phyloP scores from a whole-genome alignment of 257 asterid species.

The Haberlea rhodopensis region DNA sequence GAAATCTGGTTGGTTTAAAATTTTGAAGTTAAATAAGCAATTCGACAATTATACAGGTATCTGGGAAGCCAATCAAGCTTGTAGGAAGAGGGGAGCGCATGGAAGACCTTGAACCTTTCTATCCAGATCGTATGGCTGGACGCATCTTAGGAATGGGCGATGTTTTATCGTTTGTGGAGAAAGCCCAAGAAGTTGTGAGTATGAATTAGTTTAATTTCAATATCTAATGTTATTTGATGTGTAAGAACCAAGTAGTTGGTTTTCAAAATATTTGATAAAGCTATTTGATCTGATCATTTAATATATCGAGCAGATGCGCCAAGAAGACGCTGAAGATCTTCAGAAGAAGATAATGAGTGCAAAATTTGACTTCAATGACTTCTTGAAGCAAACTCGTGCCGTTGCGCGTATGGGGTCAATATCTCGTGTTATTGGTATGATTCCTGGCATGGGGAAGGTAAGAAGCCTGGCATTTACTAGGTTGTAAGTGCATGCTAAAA shows the following conservation, averaged over 20 bases:
- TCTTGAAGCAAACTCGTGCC: constrained; percentile 93
- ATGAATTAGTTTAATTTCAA: constrained; percentile 16
- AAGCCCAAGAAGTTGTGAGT: constrained; percentile 98
- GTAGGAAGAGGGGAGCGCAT: constrained; percentile 99
- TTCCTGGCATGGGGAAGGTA: constrained; percentile 99
- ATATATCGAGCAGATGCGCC: constrained; percentile 61
- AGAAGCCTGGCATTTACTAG: constrained; percentile 15
- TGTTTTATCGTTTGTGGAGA: constrained; percentile 95
- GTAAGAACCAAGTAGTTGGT: background rate
- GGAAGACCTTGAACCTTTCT: constrained; percentile 99
- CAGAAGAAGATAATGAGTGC: constrained; percentile 98
- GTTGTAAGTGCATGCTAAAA: background rate
- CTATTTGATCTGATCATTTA: constrained; percentile 14
- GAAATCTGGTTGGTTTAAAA: constrained; percentile 18
- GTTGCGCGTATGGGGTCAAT: constrained; percentile 95
- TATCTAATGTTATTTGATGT: background rate
- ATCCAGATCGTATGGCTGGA: constrained; percentile 98
- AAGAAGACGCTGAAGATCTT: constrained; percentile 97
- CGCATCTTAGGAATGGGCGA: constrained; percentile 99
- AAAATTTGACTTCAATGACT: constrained; percentile 92
- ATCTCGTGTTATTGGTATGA: constrained; percentile 98
- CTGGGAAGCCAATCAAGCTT: constrained; percentile 98
- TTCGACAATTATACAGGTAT: constrained; percentile 55
- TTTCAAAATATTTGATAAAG: constrained; percentile 5
- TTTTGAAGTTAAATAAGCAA: constrained; percentile 5